Evolutionary conservation across 2,329 filamentous ascomycete genomes (phyloP), one percentile per base, ranked within the genome.

Genomic region (Fusarium chlamydosporum): DNA sequence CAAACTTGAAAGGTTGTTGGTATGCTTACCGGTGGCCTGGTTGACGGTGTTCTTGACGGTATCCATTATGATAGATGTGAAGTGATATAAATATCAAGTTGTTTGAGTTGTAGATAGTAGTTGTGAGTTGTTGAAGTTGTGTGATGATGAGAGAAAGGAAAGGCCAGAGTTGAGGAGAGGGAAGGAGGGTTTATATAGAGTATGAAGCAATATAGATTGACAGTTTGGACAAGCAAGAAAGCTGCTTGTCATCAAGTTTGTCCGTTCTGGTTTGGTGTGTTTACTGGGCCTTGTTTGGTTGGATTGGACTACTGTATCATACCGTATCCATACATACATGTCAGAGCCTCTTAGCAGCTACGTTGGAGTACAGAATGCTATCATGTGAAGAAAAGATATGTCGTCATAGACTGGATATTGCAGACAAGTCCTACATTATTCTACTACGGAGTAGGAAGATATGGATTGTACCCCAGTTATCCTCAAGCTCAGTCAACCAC

Each of bases 1-100:
- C 6, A 15, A 15, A 29, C 26, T 15, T 8, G 26, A 15, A 40
- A 16, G 16, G 37, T 20, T 16, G 11, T 6, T 11, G 7, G 7
- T 26, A 29, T 38, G 20, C 56, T 61, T 61, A 57, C 58, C 59
- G 7, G 59, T 61, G 26, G 59, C 59, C 35, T 61, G 47, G 86
- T 90, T 90, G 82, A 82, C 88, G 76, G 85, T 85, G 81, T 90
- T 87, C 83, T 85, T 84, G 77, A 85, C 67, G 67, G 83, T 81
- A 56, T 86, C 84, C 84, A 86, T 86, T 78, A 58, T 37, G 34
- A 26, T n/a, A 37, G 31, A 34, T 38, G 59, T 53, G 33, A 62
- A n/a, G 33, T 59, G 35, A 13, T 63, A 29, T 29, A 29, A 29
- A 11, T 29, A 29, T 29, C 29, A 29, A 29, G 29, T 29, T 29